A percentile compares a stretch with the other conserved stretches of the same genome.
These are phyloP conservation scores for Melastoma candidum DNA, from an alignment of 441 rosid species.

Conservation along the genomic window DNA sequence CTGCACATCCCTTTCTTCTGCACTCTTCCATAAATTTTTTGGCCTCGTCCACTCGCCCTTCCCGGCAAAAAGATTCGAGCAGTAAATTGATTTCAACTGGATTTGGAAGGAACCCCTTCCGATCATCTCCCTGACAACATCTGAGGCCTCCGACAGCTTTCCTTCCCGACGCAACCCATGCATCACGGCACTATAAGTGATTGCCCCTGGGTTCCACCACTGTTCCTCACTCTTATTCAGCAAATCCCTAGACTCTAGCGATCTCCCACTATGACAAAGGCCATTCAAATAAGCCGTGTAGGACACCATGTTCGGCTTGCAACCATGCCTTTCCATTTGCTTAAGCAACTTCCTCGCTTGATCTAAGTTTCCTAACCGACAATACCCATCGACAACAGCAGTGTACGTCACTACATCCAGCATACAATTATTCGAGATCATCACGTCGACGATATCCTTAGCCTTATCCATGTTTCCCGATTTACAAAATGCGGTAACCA, in stretches of 20 bases:
- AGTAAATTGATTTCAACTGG: constrained; percentile 77
- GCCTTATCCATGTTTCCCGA: constrained; percentile 59
- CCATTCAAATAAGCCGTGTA: constrained; percentile 79
- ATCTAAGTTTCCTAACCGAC: constrained; percentile 53
- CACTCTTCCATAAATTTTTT: constrained; percentile 75
- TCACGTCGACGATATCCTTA: constrained; percentile 59
- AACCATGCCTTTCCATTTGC: constrained; percentile 70
- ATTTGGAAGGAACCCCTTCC: constrained; percentile 53
- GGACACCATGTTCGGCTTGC: constrained; percentile 82
- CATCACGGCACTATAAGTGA: constrained; percentile 73
- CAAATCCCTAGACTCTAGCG: constrained; percentile 70
- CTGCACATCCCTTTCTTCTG: constrained; percentile 59
- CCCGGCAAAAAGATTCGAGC: constrained; percentile 55
- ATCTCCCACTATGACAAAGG: constrained; percentile 62
- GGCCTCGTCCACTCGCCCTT: constrained; percentile 45
- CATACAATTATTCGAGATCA: constrained; percentile 55
- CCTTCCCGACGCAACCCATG: constrained; percentile 85
- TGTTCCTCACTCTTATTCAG: constrained; percentile 64
- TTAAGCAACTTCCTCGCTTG: constrained; percentile 79
- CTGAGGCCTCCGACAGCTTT: constrained; percentile 63
- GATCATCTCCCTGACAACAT: constrained; percentile 69
- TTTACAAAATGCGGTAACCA: constrained; percentile 62
- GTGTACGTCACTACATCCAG: constrained; percentile 95
- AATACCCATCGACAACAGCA: constrained; percentile 67
- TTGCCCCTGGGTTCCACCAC: constrained; percentile 85